Percentiles rank a stretch among this genome's conserved stretches.
Evolutionary conservation across 345 rosid genomes (phyloP).

Genomic region (Conringia planisiliqua): DNA sequence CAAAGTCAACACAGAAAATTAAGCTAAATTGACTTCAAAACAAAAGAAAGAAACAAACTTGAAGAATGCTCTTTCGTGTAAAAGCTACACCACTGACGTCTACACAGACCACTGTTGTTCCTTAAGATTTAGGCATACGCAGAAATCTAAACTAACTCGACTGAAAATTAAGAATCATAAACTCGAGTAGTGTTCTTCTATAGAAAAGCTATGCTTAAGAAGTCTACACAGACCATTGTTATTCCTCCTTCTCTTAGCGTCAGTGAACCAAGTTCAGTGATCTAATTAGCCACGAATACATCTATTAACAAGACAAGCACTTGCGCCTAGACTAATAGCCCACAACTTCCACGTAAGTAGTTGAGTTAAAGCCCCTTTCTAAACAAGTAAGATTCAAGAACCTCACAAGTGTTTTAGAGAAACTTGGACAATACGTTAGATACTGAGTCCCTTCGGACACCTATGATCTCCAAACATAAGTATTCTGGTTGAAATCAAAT

Average conservation of each 20-base stretch:
- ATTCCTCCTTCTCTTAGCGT: not conserved
- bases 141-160: not conserved
- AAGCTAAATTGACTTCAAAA: not conserved
- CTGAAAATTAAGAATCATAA: not conserved
- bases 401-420: not conserved
- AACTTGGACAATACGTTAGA: not conserved
- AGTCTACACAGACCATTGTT: not conserved
- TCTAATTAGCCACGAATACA: no score
- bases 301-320: no score
- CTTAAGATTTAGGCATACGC: not conserved
- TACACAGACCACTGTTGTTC: not conserved
- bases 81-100: constrained; percentile 2
- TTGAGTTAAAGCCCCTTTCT: no score
- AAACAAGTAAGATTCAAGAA: not conserved
- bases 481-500: not conserved
- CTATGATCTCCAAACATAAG: not conserved
- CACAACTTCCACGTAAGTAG: no score
- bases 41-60: not conserved
- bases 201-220: not conserved
- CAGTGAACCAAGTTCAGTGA: no score
- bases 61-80: not conserved
- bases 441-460: not conserved
- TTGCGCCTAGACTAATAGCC: no score
- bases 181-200: not conserved
- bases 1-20: not conserved